A percentile compares a stretch with the other conserved stretches of the same genome.
These are phyloP conservation scores for Chamaenerion angustifolium DNA, from an alignment of 345 rosid genomes.

Conservation along the genomic window DNA sequence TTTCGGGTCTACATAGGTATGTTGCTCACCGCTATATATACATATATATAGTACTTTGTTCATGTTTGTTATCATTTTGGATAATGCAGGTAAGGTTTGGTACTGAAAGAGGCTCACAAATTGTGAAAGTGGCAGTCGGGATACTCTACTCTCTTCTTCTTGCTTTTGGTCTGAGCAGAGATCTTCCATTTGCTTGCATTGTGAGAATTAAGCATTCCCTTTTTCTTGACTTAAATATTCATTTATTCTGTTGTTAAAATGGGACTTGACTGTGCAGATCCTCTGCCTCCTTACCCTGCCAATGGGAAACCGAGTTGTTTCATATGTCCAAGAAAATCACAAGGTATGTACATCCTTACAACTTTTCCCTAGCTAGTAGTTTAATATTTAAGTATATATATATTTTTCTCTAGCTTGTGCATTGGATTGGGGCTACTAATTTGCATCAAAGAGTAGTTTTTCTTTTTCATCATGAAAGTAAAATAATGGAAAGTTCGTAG, in stretches of 20 bases:
- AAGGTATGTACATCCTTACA: constrained; percentile 23
- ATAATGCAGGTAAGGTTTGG: constrained; percentile 56
- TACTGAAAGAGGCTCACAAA: constrained; percentile 42
- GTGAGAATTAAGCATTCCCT: constrained; percentile 26
- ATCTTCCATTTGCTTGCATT: constrained; percentile 48
- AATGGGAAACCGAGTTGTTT: constrained; percentile 45
- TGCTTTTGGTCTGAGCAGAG: constrained; percentile 35
- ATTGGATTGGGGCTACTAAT: too few relatives aligned
- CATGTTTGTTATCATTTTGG: not conserved
- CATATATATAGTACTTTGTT: not conserved
- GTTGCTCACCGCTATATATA: too few relatives aligned
- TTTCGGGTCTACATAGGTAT: too few relatives aligned
- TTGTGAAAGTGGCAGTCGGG: constrained; percentile 33
- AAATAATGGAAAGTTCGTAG: too few relatives aligned
- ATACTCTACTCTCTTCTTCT: constrained; percentile 33
- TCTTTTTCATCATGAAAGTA: too few relatives aligned
- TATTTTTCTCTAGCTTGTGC: too few relatives aligned
- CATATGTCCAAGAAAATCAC: constrained; percentile 61
- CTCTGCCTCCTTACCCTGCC: constrained; percentile 63
- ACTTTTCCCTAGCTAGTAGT: not conserved
- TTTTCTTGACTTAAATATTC: not conserved
- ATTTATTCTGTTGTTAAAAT: not conserved
- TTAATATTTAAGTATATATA: not conserved
- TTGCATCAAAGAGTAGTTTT: too few relatives aligned
- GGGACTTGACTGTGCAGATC: constrained; percentile 23